Base-by-base conservation (phyloP, 495 filamentous ascomycete genomes). In the Daldinia caldariorum region DNA sequence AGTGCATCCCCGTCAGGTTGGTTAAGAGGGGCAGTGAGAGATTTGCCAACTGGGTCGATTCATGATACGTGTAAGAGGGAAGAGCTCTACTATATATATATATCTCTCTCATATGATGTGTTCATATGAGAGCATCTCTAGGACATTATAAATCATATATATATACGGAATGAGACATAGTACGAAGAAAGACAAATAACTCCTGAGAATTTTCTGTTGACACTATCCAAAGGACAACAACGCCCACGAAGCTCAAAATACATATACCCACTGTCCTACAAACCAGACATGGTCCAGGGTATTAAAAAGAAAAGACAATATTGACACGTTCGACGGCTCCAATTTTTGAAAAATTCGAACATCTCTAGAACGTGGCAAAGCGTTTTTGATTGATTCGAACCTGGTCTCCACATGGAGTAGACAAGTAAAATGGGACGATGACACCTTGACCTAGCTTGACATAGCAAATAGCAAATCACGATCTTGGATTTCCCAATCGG, bases 11-110 rank as follows among this genome's bases (percentile, higher is more conserved):
- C 0, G 72, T 92, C 16, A 74, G 90, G 68, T 74, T 91, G 26
- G 89, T 90, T 6, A 85, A 69, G 80, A 84, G 87, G 66, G 90
- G 90, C 3, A 75, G 79, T 32, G 89, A 91, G 82, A 76, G 83
- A 67, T 91, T 91, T 72, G 75, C 83, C 53, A 58, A 74, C 72
- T 83, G 77, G 67, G 60, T 70, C 45, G 79, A 79, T 18, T 63
- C n/a, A 51, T 77, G 47, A 72, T 12, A 31, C 22, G 32, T 22
- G 12, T 8, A 18, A 67, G 12, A 53, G 58, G 20, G 58, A 45
- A 39, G 38, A 43, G 12, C 45, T 50, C 14, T 47, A 56, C 12
- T 8, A 49, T 38, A 39, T 45, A 53, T n/a, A n/a, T n/a, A n/a
- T n/a, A n/a, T n/a, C n/a, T n/a, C n/a, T n/a, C n/a, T n/a, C 26